phyloP scores from a whole-genome alignment of 2,329 filamentous ascomycete genomes.

The Metarhizium album region DNA sequence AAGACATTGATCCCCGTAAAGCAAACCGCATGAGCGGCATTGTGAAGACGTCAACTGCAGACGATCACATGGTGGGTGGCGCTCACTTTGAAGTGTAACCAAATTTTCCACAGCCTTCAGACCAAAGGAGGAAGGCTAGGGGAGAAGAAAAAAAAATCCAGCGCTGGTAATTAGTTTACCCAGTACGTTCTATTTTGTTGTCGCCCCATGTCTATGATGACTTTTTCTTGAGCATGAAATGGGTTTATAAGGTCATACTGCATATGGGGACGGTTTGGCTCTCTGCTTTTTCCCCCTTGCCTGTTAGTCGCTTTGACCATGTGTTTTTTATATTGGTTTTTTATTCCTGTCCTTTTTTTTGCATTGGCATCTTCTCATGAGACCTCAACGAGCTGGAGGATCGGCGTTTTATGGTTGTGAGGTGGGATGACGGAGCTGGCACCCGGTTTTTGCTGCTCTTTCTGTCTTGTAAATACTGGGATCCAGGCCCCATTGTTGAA shows the following conservation, averaged over 20 bases:
- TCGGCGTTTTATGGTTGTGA: conserved; percentile 18
- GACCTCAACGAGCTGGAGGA: conserved; percentile 14
- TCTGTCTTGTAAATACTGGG: neutral
- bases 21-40: conserved; percentile 55
- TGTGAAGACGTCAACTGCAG: conserved; percentile 43
- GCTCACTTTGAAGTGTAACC: conserved; percentile 53
- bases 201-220: neutral
- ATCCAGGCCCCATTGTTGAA: neutral
- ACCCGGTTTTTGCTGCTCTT: neutral
- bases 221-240: conserved; percentile 4
- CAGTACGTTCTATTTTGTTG: neutral
- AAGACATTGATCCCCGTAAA: conserved; percentile 41
- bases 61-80: conserved; percentile 53
- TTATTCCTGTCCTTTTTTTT: too few species aligned
- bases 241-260: conserved; percentile 4
- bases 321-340: neutral
- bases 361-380: conserved; percentile 16
- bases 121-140: neutral
- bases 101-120: neutral
- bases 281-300: neutral
- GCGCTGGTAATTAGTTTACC: neutral
- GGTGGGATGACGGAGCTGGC: conserved; percentile 6
- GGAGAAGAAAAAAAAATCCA: neutral
- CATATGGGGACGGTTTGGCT: conserved; percentile 2
- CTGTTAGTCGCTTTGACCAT: neutral